Percentiles rank a stretch among this genome's conserved stretches.
Conservation (phyloP, 164 flowering plant genomes). For the Taxillus chinensis region DNA sequence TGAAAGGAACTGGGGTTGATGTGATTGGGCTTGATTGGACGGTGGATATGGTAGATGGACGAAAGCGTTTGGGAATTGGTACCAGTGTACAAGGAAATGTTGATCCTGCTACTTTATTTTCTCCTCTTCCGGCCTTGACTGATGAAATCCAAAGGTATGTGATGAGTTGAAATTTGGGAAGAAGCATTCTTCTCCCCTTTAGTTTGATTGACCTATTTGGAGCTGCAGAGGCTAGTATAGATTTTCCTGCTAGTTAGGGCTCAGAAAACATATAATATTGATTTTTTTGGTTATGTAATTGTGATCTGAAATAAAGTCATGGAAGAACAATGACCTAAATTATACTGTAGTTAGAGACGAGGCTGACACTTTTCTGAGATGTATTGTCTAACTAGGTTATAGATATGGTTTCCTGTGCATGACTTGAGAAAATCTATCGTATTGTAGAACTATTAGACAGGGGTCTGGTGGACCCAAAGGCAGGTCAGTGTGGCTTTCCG, state of each 20-base stretch:
- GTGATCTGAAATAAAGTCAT: too few species aligned
- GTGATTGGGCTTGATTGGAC: slow-evolving; percentile 99
- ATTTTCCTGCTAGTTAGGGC: background rate
- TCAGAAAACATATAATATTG: too few species aligned
- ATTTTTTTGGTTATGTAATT: too few species aligned
- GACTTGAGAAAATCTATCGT: too few species aligned
- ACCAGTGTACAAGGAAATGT: slow-evolving; percentile 89
- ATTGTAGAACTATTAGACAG: too few species aligned
- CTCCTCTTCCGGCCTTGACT: slow-evolving; percentile 70
- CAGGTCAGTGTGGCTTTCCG: too few species aligned
- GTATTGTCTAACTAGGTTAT: too few species aligned
- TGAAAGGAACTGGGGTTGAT: slow-evolving; percentile 91
- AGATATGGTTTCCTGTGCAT: too few species aligned
- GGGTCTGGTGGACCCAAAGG: too few species aligned
- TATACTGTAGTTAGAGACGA: too few species aligned
- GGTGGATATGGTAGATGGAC: slow-evolving; percentile 96
- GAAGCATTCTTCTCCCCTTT: background rate
- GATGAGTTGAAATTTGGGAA: background rate
- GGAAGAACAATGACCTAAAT: too few species aligned
- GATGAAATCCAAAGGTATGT: slow-evolving; percentile 78
- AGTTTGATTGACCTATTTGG: background rate
- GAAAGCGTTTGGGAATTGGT: slow-evolving; percentile 61
- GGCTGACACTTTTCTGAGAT: too few species aligned
- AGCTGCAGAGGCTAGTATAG: background rate
- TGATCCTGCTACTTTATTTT: slow-evolving; percentile 82